Evolutionary conservation across 1,284 basidiomycete genomes (phyloP).

Genomic region (Kwoniella shivajii): DNA sequence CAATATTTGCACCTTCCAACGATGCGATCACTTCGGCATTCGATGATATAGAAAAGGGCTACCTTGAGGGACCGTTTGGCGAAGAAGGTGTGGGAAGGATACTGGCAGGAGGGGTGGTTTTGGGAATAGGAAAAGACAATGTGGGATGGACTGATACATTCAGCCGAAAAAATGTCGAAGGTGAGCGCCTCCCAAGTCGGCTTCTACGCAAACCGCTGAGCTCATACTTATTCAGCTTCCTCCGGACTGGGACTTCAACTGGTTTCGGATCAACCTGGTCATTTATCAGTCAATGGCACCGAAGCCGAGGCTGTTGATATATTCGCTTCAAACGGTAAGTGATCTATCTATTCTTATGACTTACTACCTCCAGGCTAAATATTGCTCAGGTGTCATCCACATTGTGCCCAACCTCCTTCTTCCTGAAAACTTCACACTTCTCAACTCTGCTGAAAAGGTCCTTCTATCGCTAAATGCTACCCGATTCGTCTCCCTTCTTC

Average conservation of each 20-base stretch:
- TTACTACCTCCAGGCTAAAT: not conserved
- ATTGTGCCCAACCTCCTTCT: constrained; percentile 80
- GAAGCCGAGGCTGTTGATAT: constrained; percentile 70
- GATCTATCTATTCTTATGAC: not conserved
- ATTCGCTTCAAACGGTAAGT: constrained; percentile 78
- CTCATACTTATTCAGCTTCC: constrained; percentile 34
- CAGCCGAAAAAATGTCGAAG: constrained; percentile 24
- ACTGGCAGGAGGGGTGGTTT: constrained; percentile 72
- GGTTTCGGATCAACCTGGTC: constrained; percentile 58
- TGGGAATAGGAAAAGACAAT: constrained; percentile 44
- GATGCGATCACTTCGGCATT: constrained; percentile 70
- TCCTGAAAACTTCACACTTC: constrained; percentile 74
- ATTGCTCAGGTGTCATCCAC: constrained; percentile 73
- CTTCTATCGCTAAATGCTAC: constrained; percentile 76
- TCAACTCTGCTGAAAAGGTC: constrained; percentile 78
- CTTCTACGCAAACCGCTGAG: not conserved
- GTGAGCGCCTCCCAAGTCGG: not conserved
- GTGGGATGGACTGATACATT: constrained; percentile 49
- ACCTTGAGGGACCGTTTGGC: constrained; percentile 83
- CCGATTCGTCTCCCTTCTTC: constrained; percentile 82
- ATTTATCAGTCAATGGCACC: constrained; percentile 67
- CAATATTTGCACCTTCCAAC: constrained; percentile 86
- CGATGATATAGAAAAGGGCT: constrained; percentile 70
- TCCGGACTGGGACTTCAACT: constrained; percentile 70
- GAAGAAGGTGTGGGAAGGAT: constrained; percentile 75